Evolutionary conservation across 2,329 filamentous ascomycete genomes (phyloP), one percentile per base, ranked within the genome.

Genomic region (Sclerotinia glacialis): DNA sequence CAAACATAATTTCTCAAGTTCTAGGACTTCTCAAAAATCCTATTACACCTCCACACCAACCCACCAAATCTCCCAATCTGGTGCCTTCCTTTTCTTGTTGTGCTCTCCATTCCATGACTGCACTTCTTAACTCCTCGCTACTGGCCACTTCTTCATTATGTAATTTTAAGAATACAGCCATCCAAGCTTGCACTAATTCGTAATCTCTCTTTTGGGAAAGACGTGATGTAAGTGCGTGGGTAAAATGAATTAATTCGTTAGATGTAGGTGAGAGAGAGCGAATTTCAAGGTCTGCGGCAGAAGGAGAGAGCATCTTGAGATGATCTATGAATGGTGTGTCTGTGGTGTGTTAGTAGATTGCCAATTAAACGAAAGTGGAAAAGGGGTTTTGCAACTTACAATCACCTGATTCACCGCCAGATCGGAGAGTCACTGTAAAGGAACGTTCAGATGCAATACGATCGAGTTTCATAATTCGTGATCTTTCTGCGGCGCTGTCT

Each of bases 181-280:
- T 98, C 94, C 95, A 99, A 0, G 93, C 92, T 78, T 98, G 93
- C 21, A 92, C 90, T 49, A 99, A 83, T 79, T 99, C 95, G 78
- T 96, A 99, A 77, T 98, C 95, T 58, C 85, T 86, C 70, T 89
- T 87, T 61, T 86, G 81, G 53, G 81, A 79, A 63, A 98, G 80
- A 16, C 90, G 83, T 64, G 81, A 83, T 0, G 91, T 96, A 66
- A 99, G 79, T 1, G 93, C 93, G n/a, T 81, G 78, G 62, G 98
- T 88, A 75, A 99, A 99, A 64, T 87, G 83, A 0, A 89, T 81
- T 23, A 96, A 80, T 78, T 98, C 95, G 18, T 65, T 21, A 5
- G 62, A 58, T 2, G 75, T 61, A 71, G 79, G 74, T n/a, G 79
- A 83, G 68, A 98, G 82, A 0, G 93, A 96, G 18, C 95, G 91